These are phyloP conservation scores for Phytopythium litorale DNA, from an alignment of 352 stramenopile genomes.

Conservation along the genomic window DNA sequence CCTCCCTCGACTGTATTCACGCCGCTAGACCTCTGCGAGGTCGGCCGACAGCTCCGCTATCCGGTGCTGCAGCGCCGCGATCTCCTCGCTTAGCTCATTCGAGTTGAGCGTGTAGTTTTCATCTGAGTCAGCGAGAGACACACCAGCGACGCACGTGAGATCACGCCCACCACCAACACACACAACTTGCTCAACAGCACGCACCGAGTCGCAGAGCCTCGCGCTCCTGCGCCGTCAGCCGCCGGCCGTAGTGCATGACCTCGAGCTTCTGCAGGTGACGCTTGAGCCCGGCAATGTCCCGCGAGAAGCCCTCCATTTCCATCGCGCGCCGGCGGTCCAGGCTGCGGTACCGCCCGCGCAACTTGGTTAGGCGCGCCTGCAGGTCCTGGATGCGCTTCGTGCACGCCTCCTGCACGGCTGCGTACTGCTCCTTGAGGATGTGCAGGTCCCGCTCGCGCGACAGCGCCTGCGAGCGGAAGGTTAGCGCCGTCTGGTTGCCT, in stretches of 20 bases:
- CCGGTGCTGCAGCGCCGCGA: constrained; percentile 54
- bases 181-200: neutral
- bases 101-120: constrained; percentile 50
- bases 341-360: constrained; percentile 51
- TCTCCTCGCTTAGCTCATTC: constrained; percentile 61
- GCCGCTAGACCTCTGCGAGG: constrained; percentile 30
- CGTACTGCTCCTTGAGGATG: constrained; percentile 78
- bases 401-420: constrained; percentile 65
- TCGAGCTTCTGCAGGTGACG: constrained; percentile 71
- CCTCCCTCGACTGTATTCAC: neutral
- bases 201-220: constrained; percentile 40
- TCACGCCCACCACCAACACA: constrained; percentile 4
- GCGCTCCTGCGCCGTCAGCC: constrained; percentile 40
- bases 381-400: constrained; percentile 66
- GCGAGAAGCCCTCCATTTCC: constrained; percentile 84
- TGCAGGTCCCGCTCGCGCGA: constrained; percentile 58
- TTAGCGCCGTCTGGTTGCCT: constrained; percentile 43
- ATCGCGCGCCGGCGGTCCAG: constrained; percentile 67
- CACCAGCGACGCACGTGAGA: neutral
- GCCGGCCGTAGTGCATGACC: constrained; percentile 55
- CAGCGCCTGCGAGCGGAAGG: constrained; percentile 55
- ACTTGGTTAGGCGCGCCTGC: constrained; percentile 57
- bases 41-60: constrained; percentile 56
- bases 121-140: constrained; percentile 13
- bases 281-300: constrained; percentile 58